Evolutionary conservation across 805 yeast species (phyloP).

Genomic region (Barnettozyma botsteinii): DNA sequence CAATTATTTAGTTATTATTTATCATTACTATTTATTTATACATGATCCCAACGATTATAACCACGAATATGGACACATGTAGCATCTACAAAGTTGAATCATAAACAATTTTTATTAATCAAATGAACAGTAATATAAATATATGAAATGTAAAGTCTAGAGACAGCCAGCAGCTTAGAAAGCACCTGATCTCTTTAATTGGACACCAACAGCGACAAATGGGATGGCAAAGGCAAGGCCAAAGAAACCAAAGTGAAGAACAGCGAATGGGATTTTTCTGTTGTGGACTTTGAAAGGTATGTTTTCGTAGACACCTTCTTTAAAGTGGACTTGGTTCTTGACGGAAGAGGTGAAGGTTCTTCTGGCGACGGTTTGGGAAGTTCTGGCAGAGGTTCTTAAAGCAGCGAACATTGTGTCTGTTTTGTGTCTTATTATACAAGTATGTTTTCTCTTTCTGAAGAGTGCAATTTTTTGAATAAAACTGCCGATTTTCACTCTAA

Average conservation of each 20-base stretch:
- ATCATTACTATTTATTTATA: background rate
- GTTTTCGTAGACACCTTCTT: conserved; percentile 85
- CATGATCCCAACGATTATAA: too few species aligned
- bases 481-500: background rate
- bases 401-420: conserved; percentile 5
- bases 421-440: background rate
- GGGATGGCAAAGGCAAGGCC: conserved; percentile 72
- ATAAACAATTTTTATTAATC: conserved; percentile 6
- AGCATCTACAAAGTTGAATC: background rate
- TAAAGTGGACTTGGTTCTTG: conserved; percentile 43
- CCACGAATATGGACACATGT: too few species aligned
- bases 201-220: conserved; percentile 71
- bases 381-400: conserved; percentile 27
- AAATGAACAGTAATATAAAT: conserved; percentile 3
- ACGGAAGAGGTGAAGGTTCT: conserved; percentile 55
- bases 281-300: conserved; percentile 91
- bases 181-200: conserved; percentile 82
- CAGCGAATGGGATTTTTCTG: conserved; percentile 85
- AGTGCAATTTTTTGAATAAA: conserved; percentile 3
- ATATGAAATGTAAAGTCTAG: conserved; percentile 2
- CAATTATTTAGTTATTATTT: conserved; percentile 1
- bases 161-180: conserved; percentile 24
- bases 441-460: background rate
- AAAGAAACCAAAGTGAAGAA: conserved; percentile 75
- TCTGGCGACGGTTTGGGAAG: conserved; percentile 26